These are phyloP conservation scores for Bromus sterilis DNA, from an alignment of 176 grass and related monocot genomes.

Conservation along the genomic window DNA sequence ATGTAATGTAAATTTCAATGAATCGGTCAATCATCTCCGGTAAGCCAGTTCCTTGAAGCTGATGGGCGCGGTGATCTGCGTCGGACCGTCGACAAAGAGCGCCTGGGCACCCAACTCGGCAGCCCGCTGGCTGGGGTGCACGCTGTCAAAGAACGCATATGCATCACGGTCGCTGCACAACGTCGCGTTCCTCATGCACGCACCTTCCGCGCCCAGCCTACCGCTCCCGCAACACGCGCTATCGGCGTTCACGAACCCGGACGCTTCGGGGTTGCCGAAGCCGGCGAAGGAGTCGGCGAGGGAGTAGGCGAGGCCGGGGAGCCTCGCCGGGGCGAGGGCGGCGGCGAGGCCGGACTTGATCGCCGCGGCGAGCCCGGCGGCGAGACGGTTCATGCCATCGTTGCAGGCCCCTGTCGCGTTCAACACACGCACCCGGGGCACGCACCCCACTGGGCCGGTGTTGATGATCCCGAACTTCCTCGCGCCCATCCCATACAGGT, in stretches of 20 bases:
- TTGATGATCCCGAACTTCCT: constrained; percentile 30
- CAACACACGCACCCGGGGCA: background rate
- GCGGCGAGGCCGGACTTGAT: background rate
- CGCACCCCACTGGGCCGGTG: constrained; percentile 21
- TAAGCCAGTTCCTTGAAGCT: constrained; percentile 25
- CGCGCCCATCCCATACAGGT: constrained; percentile 20
- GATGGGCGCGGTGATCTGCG: background rate
- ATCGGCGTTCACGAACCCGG: background rate
- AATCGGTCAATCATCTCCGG: background rate
- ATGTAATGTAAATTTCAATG: background rate
- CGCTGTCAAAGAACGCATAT: constrained; percentile 22
- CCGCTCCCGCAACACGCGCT: constrained; percentile 37
- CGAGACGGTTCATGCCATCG: constrained; percentile 18
- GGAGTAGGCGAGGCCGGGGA: constrained; percentile 20
- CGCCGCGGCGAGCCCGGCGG: constrained; percentile 12
- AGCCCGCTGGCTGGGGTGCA: constrained; percentile 16
- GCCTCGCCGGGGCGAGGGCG: background rate
- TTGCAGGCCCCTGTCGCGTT: constrained; percentile 14
- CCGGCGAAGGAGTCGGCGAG: constrained; percentile 5
- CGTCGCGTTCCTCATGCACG: background rate
- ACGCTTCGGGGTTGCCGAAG: background rate
- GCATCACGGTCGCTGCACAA: background rate
- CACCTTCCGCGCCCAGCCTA: background rate
- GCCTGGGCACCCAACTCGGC: background rate
- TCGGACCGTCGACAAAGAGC: background rate